Base-by-base conservation (phyloP, 2,329 filamentous ascomycete genomes). In the Grosmannia penicillata region DNA sequence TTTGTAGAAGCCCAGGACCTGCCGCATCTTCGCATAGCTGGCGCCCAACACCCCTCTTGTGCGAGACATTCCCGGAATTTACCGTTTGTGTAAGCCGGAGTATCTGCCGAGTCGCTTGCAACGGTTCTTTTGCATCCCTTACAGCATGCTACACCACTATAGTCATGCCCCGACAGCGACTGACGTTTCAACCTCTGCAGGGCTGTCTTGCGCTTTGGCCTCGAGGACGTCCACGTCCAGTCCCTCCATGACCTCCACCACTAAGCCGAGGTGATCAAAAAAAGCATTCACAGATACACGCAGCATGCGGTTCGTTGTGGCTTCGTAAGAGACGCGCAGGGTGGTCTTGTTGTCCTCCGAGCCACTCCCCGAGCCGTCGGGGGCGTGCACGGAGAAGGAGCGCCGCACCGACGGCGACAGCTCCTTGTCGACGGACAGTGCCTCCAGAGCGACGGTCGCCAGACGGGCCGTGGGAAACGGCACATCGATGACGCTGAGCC, bases 251-350 rank as follows among this genome's bases (percentile, higher is more conserved):
- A 93, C 82, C 39, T 86, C 82, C 30, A 95, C 57, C 1, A 95
- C 79, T 6, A 95, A 75, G 37, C 76, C 75, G 40, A 95, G 57
- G 49, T 81, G 93, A 51, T 96, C 89, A 68, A 96, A 86, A 58
- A 95, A 95, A 9, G 86, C 85, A 60, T 96, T 96, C 40, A 95
- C 87, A 4, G 89, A 83, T 3, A 98, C 91, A 32, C 91, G 78
- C 41, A 98, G 69, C 89, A 96, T 96, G 48, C 91, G 79, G 55
- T 95, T 94, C 17, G 91, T 96, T 0, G 85, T 85, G 1, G 91
- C 91, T 39, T 69, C 72, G 60, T 96, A 96, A 43, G 80, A 71
- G 9, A 83, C 80, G 43, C 70, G 67, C 35, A 96, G 65, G 5
- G 87, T 59, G 18, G 52, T 58, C 15, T 55, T 51, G 29, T 54